A percentile compares a stretch with the other conserved stretches of the same genome.
These are phyloP conservation scores for Aspergillus bridgeri DNA, from an alignment of 495 filamentous ascomycete species.

Conservation along the genomic window DNA sequence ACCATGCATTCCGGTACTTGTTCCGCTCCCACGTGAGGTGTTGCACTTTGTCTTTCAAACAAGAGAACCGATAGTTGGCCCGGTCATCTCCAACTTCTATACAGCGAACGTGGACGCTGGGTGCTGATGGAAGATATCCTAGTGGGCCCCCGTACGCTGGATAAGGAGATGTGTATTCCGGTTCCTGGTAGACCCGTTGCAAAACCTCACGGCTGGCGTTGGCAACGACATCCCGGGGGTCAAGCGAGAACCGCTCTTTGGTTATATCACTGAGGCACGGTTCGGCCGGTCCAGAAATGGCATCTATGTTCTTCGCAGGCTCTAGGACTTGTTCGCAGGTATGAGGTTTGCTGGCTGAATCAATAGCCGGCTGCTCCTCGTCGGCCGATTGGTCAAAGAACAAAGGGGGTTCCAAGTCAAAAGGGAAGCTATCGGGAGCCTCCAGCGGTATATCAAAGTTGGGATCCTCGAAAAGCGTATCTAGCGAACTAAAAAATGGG, in stretches of 20 bases:
- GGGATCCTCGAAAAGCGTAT: constrained; percentile 20
- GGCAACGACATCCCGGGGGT: constrained; percentile 14
- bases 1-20: constrained; percentile 19
- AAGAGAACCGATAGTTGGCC: constrained; percentile 11
- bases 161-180: constrained; percentile 26
- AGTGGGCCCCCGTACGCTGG: constrained; percentile 22
- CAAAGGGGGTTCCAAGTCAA: constrained; percentile 1
- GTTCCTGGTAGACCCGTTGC: constrained; percentile 11
- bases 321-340: not conserved
- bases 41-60: constrained; percentile 12
- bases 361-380: not conserved
- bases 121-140: constrained; percentile 26
- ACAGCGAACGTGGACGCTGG: constrained; percentile 22
- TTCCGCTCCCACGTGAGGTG: constrained; percentile 21
- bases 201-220: constrained; percentile 20
- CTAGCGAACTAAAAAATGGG: constrained; percentile 21
- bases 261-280: constrained; percentile 19
- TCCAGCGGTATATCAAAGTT: constrained; percentile 11
- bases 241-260: constrained; percentile 21
- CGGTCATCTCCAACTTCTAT: constrained; percentile 19
- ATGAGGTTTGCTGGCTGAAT: not conserved
- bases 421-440: not conserved
- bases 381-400: not conserved
- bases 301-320: not conserved
- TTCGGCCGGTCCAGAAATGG: not conserved